Evolutionary conservation across 1,284 basidiomycete species (phyloP).

Genomic region (Apiotrichum siamense): DNA sequence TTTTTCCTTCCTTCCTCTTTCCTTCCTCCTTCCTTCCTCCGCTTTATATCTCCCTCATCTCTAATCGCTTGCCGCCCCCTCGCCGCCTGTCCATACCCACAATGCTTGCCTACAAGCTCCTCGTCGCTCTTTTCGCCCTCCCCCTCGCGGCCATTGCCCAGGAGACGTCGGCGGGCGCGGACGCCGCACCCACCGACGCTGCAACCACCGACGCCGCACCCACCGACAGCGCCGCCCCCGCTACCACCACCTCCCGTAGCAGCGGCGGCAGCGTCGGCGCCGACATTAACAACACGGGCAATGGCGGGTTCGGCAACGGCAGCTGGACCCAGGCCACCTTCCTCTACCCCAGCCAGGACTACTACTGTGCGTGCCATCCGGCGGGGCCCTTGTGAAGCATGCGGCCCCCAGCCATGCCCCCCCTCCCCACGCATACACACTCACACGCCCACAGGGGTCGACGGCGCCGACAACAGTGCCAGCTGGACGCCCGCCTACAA

Average conservation of each 20-base stretch:
- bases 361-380: constrained; percentile 10
- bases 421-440: too few relatives aligned
- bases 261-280: constrained; percentile 3
- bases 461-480: constrained; percentile 7
- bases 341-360: constrained; percentile 13
- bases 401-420: too few relatives aligned
- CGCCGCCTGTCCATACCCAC: too few relatives aligned
- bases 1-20: background rate
- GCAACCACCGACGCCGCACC: constrained; percentile 5
- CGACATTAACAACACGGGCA: constrained; percentile 11
- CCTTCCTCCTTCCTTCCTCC: background rate
- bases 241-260: constrained; percentile 1
- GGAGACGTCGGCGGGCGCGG: too few relatives aligned
- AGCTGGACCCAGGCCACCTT: constrained; percentile 23
- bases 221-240: background rate
- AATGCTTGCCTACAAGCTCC: constrained; percentile 10
- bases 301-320: constrained; percentile 4
- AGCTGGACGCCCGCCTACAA: constrained; percentile 7
- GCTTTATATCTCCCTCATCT: background rate
- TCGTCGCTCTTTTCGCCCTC: constrained; percentile 12
- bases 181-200: constrained; percentile 1
- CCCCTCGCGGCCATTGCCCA: constrained; percentile 8
- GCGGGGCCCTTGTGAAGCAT: too few relatives aligned
- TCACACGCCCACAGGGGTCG: constrained; percentile 14
- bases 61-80: background rate